A percentile compares a stretch with the other conserved stretches of the same genome.
Conservation (phyloP, 2,329 filamentous ascomycete species). For the Fusarium tjaetaba region DNA sequence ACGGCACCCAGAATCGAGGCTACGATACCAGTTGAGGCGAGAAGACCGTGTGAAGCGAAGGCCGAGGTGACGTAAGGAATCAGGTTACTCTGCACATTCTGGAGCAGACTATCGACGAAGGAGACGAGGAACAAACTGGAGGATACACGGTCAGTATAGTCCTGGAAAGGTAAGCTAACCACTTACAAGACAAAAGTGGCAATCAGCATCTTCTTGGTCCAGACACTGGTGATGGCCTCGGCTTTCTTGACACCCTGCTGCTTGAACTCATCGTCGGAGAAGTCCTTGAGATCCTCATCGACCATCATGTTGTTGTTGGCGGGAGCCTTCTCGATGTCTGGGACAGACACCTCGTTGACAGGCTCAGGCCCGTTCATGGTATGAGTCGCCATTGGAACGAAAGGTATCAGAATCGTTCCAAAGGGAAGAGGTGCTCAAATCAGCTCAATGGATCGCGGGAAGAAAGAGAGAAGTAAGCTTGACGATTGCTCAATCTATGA, state of each 20-base stretch:
- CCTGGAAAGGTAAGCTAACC: neutral
- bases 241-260: conserved; percentile 41
- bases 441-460: neutral
- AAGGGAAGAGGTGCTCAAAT: neutral
- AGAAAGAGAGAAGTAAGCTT: neutral
- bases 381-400: conserved; percentile 15
- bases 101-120: conserved; percentile 58
- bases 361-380: conserved; percentile 14
- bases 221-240: conserved; percentile 52
- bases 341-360: conserved; percentile 11
- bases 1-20: conserved; percentile 39
- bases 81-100: conserved; percentile 45
- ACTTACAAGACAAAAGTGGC: conserved; percentile 46
- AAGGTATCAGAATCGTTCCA: neutral
- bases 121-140: conserved; percentile 57
- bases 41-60: conserved; percentile 62
- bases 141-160: neutral
- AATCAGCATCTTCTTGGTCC: conserved; percentile 51
- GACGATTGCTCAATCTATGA: neutral
- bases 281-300: conserved; percentile 1
- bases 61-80: conserved; percentile 59
- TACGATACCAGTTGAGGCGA: conserved; percentile 63
- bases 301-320: conserved; percentile 9
- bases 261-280: conserved; percentile 19
- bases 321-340: conserved; percentile 22